Conservation (phyloP, 352 stramenopile genomes). For the Globisporangium splendens region DNA sequence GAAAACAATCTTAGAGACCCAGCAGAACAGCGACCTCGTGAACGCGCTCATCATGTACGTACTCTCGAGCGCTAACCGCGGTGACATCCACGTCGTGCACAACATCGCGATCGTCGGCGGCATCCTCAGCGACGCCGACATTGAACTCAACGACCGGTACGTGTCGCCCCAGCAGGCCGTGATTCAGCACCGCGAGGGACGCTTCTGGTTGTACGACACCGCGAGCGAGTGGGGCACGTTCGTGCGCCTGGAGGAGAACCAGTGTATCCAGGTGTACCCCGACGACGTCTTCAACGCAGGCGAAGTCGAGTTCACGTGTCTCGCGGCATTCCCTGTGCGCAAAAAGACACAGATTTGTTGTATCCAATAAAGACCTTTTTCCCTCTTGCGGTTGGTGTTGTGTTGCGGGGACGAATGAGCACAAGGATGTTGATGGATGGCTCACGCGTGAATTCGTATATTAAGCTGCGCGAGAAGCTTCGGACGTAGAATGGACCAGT, state of each 20-base stretch:
- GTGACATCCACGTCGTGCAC: conserved; percentile 71
- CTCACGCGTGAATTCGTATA: conserved; percentile 5
- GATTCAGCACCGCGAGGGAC: conserved; percentile 67
- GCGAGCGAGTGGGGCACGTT: conserved; percentile 69
- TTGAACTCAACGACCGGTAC: conserved; percentile 69
- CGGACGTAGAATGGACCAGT: conserved; percentile 32
- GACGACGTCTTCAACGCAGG: conserved; percentile 69
- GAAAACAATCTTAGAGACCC: conserved; percentile 47
- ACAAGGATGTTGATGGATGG: conserved; percentile 1
- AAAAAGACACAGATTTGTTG: conserved; percentile 60
- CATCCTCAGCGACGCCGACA: conserved; percentile 49
- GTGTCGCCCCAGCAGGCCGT: conserved; percentile 53
- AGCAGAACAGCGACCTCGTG: conserved; percentile 42
- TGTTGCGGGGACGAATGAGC: too few species aligned
- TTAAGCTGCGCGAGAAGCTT: background rate
- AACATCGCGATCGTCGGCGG: conserved; percentile 59
- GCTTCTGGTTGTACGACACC: conserved; percentile 75
- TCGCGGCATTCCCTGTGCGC: conserved; percentile 52
- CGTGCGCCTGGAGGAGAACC: conserved; percentile 71
- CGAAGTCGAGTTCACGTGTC: conserved; percentile 76
- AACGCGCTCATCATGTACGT: conserved; percentile 73
- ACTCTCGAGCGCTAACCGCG: conserved; percentile 69
- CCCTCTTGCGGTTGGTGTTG: too few species aligned
- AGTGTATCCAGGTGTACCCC: conserved; percentile 52
- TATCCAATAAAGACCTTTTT: conserved; percentile 22